Evolutionary conservation across 1,284 basidiomycete genomes (phyloP).

Genomic region (Tilletia setariae): DNA sequence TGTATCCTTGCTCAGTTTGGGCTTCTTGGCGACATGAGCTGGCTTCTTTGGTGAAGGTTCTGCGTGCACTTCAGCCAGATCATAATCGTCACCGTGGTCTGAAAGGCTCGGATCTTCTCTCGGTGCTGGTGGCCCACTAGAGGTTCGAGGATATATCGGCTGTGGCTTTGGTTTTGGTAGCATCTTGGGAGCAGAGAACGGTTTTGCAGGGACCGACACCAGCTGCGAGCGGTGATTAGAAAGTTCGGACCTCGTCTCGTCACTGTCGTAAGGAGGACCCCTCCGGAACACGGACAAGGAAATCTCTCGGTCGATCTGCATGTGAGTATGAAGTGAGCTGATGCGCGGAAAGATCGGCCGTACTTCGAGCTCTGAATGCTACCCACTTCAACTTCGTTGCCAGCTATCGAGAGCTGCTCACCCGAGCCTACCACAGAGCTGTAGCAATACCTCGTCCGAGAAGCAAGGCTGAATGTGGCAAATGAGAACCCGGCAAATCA

Average conservation of each 20-base stretch:
- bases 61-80: not conserved
- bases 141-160: not conserved
- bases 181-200: conserved; percentile 4
- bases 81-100: conserved; percentile 3
- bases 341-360: too few relatives aligned
- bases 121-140: too few relatives aligned
- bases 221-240: not conserved
- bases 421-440: conserved; percentile 16
- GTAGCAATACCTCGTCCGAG: not conserved
- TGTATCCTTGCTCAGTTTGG: not conserved
- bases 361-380: not conserved
- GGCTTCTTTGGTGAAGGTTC: not conserved
- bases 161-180: not conserved
- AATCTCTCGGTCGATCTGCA: conserved; percentile 15
- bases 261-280: conserved; percentile 5
- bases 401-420: conserved; percentile 26
- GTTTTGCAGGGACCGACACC: not conserved
- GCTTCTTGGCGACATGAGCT: not conserved
- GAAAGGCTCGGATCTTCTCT: too few relatives aligned
- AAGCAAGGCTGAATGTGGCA: not conserved
- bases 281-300: not conserved
- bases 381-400: conserved; percentile 27
- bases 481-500: too few relatives aligned
- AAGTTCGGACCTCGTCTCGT: not conserved
- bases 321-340: not conserved